phyloP scores from a whole-genome alignment of 306 rosid species.

The Trifolium fragiferum region DNA sequence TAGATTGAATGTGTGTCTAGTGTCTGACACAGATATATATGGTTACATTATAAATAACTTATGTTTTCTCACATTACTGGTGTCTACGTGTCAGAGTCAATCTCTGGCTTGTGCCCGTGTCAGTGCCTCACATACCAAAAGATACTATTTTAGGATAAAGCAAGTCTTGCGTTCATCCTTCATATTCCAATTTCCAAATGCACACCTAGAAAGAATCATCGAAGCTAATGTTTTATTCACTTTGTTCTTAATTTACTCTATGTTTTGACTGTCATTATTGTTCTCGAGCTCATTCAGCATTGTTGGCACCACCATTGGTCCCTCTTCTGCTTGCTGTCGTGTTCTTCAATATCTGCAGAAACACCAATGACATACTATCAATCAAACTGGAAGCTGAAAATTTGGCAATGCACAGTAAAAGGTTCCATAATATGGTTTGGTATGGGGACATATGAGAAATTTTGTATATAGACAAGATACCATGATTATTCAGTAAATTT shows the following conservation, averaged over 20 bases:
- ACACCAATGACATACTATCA: not conserved
- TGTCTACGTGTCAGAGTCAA: not conserved
- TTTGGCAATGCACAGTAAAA: not conserved
- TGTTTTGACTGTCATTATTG: not conserved
- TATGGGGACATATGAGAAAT: not conserved
- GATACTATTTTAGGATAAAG: constrained; percentile 26
- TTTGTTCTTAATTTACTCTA: constrained; percentile 23
- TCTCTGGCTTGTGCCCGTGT: not conserved
- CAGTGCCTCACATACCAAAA: not conserved
- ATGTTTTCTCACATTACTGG: not conserved
- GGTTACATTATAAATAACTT: not conserved
- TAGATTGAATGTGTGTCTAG: not conserved
- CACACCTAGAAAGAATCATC: constrained; percentile 44
- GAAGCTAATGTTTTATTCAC: constrained; percentile 6
- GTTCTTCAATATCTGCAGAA: constrained; percentile 89
- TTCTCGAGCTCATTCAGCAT: constrained; percentile 43
- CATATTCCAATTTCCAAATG: constrained; percentile 19
- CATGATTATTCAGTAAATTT: too few species aligned
- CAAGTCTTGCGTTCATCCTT: constrained; percentile 27
- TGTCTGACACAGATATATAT: not conserved
- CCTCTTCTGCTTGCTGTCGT: constrained; percentile 92
- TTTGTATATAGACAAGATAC: too few species aligned
- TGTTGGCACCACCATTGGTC: constrained; percentile 52
- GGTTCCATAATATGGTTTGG: too few species aligned
- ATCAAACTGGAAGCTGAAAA: not conserved